These are phyloP conservation scores for Excoecaria cochinchinensis DNA, from an alignment of 345 rosid species.

Conservation along the genomic window DNA sequence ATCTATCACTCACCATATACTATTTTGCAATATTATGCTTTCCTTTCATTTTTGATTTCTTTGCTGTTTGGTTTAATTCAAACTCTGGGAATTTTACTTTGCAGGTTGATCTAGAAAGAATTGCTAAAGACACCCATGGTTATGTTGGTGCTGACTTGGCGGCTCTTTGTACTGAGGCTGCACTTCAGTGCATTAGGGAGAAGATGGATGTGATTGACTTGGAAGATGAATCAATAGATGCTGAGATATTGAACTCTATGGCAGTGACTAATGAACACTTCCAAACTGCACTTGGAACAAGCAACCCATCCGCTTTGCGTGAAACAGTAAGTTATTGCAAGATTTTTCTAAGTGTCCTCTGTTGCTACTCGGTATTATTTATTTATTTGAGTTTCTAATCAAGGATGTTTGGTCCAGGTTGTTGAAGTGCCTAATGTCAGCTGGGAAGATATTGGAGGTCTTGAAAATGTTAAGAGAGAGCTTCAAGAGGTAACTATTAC, in stretches of 20 bases:
- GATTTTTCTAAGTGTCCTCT: not conserved
- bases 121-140: slow-evolving; percentile 88
- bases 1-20: slow-evolving; percentile 10
- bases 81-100: not conserved
- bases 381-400: not conserved
- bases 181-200: slow-evolving; percentile 96
- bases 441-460: slow-evolving; percentile 96
- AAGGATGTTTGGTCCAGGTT: slow-evolving; percentile 46
- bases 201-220: slow-evolving; percentile 97
- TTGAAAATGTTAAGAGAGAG: slow-evolving; percentile 90
- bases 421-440: slow-evolving; percentile 91
- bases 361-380: not conserved
- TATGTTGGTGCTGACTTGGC: slow-evolving; percentile 99
- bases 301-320: slow-evolving; percentile 85
- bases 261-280: slow-evolving; percentile 93
- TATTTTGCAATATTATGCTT: not conserved
- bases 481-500: slow-evolving; percentile 71
- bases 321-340: slow-evolving; percentile 58
- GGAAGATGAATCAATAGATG: slow-evolving; percentile 94
- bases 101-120: slow-evolving; percentile 91
- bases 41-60: not conserved
- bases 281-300: slow-evolving; percentile 79
- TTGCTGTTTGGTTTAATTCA: not conserved
- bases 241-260: slow-evolving; percentile 92
- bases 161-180: slow-evolving; percentile 95